Evolutionary conservation across 805 yeast genomes (phyloP), one percentile per base, ranked within the genome.

Genomic region (Candida schatavii): DNA sequence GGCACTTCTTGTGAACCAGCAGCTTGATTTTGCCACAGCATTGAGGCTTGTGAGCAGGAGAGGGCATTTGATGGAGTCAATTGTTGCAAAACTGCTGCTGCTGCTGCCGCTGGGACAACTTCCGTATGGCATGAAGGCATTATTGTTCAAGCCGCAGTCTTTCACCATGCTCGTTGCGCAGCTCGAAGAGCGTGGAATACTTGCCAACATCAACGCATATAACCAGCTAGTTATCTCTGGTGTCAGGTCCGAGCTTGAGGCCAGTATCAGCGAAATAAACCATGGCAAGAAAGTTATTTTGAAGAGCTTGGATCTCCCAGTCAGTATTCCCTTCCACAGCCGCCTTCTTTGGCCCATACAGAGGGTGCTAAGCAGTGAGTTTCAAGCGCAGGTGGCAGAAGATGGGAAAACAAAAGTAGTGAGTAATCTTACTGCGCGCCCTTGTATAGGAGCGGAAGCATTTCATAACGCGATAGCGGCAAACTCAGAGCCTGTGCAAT

Each of bases 321-420:
- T 76, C 5, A 55, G 64, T 2, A 70, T 77, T 2, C 81, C 83
- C 14, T 78, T 78, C 54, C 83, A 78, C 52, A 70, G 66, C 43
- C 54, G 61, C 9, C 45, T 67, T 3, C 52, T 80, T 52, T 40
- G 41, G 28, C 59, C 61, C 0, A 72, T 78, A 4, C 69, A 66
- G 41, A 52, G 57, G 7, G 27, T 23, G 7, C 11, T 23, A 23
- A 11, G 7, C 27, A 11, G 11, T 23, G 27, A 23, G 27, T 23
- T 23, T 23, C 10, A 23, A 11, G 7, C 27, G 27, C 27, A 7
- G 27, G 11, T 23, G 11, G 10, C 10, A 23, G 27, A 23, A 23
- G n/a, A 6, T 3, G 47, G 54, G 18, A 43, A 43, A n/a, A 50
- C 49, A 7, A 72, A 78, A 7, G 57, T 74, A 4, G 49, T 74